These are phyloP conservation scores for Cladosporium colombiae DNA, from an alignment of 2,329 filamentous ascomycete species.

Conservation along the genomic window DNA sequence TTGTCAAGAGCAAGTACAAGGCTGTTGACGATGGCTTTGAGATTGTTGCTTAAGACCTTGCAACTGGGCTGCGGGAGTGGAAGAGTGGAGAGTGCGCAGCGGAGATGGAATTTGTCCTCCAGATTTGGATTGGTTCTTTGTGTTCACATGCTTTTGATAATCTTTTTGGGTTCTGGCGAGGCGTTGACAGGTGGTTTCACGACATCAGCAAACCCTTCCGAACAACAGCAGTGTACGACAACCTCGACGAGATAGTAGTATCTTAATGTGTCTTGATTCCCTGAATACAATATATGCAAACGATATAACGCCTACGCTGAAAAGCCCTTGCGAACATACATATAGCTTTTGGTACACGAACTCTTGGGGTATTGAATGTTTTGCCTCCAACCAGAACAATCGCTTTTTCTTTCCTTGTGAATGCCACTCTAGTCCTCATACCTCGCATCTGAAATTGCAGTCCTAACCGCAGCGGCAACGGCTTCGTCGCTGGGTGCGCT, in stretches of 20 bases:
- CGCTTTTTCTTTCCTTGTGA: background rate
- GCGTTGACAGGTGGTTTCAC: conserved; percentile 4
- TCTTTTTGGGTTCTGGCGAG: conserved; percentile 3
- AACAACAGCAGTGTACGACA: background rate
- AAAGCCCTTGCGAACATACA: background rate
- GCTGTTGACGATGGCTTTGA: conserved; percentile 12
- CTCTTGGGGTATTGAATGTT: background rate
- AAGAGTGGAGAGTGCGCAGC: background rate
- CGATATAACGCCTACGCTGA: background rate
- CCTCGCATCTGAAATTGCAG: conserved; percentile 3
- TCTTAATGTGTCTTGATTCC: conserved; percentile 5
- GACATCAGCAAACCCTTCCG: conserved; percentile 7
- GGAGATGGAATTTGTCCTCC: background rate
- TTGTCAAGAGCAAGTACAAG: conserved; percentile 53
- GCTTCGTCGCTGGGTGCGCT: background rate
- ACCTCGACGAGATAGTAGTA: background rate
- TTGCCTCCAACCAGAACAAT: background rate
- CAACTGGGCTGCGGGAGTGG: background rate
- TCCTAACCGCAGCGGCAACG: background rate
- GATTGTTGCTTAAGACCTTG: background rate
- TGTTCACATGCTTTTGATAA: background rate
- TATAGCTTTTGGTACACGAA: background rate
- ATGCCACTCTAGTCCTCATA: background rate
- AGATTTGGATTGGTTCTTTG: background rate
- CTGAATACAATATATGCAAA: background rate